These are phyloP conservation scores for Fusarium circinatum DNA, from an alignment of 2,329 filamentous ascomycete genomes.

Conservation along the genomic window DNA sequence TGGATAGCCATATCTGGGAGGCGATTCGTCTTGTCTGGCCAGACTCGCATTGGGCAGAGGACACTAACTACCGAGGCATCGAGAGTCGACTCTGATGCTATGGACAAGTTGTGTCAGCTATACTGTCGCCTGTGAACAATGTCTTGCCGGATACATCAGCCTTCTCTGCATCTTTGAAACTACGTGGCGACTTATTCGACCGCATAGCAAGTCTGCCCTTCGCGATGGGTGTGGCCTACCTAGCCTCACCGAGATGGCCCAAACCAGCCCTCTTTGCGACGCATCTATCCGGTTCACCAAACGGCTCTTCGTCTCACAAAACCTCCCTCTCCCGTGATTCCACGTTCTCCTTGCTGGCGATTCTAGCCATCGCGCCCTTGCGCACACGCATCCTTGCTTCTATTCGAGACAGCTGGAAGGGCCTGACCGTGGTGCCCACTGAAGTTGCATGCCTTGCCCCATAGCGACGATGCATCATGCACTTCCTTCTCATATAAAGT, in stretches of 20 bases:
- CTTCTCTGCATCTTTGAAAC: slow-evolving; percentile 37
- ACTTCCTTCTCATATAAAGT: slow-evolving; percentile 9
- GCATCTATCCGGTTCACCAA: slow-evolving; percentile 39
- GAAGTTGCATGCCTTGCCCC: slow-evolving; percentile 14
- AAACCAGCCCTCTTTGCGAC: slow-evolving; percentile 46
- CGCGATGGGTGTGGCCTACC: background rate
- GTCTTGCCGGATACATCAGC: slow-evolving; percentile 23
- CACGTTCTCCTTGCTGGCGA: slow-evolving; percentile 34
- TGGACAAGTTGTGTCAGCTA: background rate
- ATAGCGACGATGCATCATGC: background rate
- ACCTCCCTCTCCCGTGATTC: slow-evolving; percentile 31
- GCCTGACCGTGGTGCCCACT: slow-evolving; percentile 3
- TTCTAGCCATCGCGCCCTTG: slow-evolving; percentile 17
- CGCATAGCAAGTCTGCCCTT: slow-evolving; percentile 5
- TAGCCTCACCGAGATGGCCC: slow-evolving; percentile 31
- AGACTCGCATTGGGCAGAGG: slow-evolving; percentile 83
- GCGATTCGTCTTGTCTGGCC: slow-evolving; percentile 93
- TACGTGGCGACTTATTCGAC: slow-evolving; percentile 21
- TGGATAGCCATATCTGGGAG: slow-evolving; percentile 87
- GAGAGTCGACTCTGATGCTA: slow-evolving; percentile 78
- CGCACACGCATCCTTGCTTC: slow-evolving; percentile 21
- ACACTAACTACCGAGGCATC: slow-evolving; percentile 73
- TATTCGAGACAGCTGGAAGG: slow-evolving; percentile 21
- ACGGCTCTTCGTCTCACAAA: slow-evolving; percentile 36
- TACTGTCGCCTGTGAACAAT: slow-evolving; percentile 5